Base-by-base conservation (phyloP, 805 yeast genomes). In the Saccharomycodes ludwigii region DNA sequence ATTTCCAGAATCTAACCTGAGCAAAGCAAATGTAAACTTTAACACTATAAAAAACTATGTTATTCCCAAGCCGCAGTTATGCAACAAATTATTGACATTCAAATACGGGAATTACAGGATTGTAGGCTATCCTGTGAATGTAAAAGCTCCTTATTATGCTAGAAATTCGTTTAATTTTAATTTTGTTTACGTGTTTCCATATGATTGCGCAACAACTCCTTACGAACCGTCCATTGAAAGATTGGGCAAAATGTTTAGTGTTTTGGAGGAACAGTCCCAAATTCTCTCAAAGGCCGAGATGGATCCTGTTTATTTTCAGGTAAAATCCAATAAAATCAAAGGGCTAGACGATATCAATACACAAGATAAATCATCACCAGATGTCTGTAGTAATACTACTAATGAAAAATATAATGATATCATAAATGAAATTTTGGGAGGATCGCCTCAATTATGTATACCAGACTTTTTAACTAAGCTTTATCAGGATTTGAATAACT, bases 81-180 rank as follows among this genome's bases (percentile, higher is more conserved):
- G 97, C 53, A 83, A 88, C 52, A 67, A 78, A 37, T 63, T 88
- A 24, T 66, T 93, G 15, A 71, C 91, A 2, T 64, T 85, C 44
- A 75, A 81, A 40, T 71, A 76, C 40, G 76, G 73, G 21, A 66
- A 71, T 27, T 81, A 71, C 49, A 61, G 83, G 36, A 71, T 93
- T 1, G 68, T 82, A 13, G 95, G 96, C 10, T 85, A 73, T 48
- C 99, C 99, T 0, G 94, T 88, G 1, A 76, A 78, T 38, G 74
- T 91, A 6, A 72, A 71, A 35, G 79, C 77, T 17, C 52, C 75
- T 6, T 69, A 70, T 35, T 91, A 91, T 52, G 81, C 88, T 2
- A 70, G 99, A 46, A 93, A 91, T 56, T 78, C 88, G 13, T 91
- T 88, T 63, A 82, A 75, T 43, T 91, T 91, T 67, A 88, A 91